Evolutionary conservation across 2,329 filamentous ascomycete species (phyloP), one percentile per base, ranked within the genome.

Genomic region (Tolypocladium sp.): DNA sequence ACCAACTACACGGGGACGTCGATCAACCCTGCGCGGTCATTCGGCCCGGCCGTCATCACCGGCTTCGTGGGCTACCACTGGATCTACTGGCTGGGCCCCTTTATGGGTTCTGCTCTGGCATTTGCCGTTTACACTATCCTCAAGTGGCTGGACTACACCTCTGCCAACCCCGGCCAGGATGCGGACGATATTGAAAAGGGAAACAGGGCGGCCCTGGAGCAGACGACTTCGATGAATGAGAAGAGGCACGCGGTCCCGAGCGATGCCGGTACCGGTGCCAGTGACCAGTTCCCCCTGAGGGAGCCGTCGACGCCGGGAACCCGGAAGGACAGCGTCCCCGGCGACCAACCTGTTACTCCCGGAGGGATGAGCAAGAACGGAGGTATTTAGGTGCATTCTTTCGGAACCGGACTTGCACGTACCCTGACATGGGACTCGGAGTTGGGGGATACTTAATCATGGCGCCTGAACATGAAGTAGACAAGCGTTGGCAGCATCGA

Each of bases 11-110:
- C 79, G 1, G 77, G 77, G 27, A 78, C 76, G 7, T 75, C 73
- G 12, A 72, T 82, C 63, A 82, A 82, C 65, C 80, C 80, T 4
- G 79, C 78, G 1, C 73, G 80, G 44, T 79, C 79, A 0, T 76
- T 82, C 49, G 80, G 80, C 2, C 79, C 79, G 9, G 77, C 74
- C 33, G 75, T 78, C 27, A 67, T 79, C 44, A 70, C 69, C 1
- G 67, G 70, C 5, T 81, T 82, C 64, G 69, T 71, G 1, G 64
- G 66, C 20, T 79, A 82, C 66, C 76, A 80, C 58, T 82, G 79
- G 79, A 81, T 82, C 64, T 82, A 81, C 70, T 82, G 79, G 76
- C 63, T 84, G 13, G 82, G 81, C 0, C 82, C 82, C 1, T 68
- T 77, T 12, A 69, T 82, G 56, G 82, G 82, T 0, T 65, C 77